Evolutionary conservation across 441 rosid genomes (phyloP).

Genomic region (Francoa sonchifolia): DNA sequence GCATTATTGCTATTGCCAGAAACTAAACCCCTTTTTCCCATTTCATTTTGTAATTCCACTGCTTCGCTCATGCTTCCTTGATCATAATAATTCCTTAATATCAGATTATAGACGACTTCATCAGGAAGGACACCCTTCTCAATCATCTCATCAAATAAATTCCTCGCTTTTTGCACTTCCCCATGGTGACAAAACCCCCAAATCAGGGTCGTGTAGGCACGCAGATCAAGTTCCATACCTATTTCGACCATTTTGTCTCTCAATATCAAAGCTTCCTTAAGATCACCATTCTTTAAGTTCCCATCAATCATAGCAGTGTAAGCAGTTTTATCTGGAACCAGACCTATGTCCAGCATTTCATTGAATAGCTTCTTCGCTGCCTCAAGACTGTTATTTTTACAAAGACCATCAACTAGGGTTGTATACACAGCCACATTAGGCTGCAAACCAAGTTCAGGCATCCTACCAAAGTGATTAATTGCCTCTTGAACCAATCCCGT

Average conservation of each 20-base stretch:
- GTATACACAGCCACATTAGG: constrained; percentile 54
- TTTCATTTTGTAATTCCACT: constrained; percentile 32
- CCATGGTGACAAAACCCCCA: constrained; percentile 49
- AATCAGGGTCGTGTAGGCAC: constrained; percentile 52
- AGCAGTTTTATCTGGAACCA: constrained; percentile 39
- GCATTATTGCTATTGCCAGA: constrained; percentile 15
- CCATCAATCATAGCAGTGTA: constrained; percentile 59
- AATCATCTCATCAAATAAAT: constrained; percentile 52
- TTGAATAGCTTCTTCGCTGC: constrained; percentile 37
- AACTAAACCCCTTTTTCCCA: constrained; percentile 32
- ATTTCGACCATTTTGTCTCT: constrained; percentile 38
- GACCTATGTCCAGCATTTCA: constrained; percentile 32
- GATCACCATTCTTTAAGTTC: constrained; percentile 42
- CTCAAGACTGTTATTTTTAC: constrained; percentile 44
- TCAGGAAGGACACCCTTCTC: constrained; percentile 41
- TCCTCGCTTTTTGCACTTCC: constrained; percentile 38
- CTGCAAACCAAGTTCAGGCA: constrained; percentile 34
- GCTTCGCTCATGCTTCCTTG: constrained; percentile 39
- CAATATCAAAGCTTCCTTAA: constrained; percentile 42
- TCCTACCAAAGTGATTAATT: constrained; percentile 30
- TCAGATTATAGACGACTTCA: constrained; percentile 39
- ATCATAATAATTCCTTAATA: constrained; percentile 52
- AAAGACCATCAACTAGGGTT: constrained; percentile 58
- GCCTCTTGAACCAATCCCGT: constrained; percentile 45
- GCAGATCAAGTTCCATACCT: constrained; percentile 55